These are phyloP conservation scores for Papiliotrema fonsecae DNA, from an alignment of 1,284 basidiomycete species.

Conservation along the genomic window DNA sequence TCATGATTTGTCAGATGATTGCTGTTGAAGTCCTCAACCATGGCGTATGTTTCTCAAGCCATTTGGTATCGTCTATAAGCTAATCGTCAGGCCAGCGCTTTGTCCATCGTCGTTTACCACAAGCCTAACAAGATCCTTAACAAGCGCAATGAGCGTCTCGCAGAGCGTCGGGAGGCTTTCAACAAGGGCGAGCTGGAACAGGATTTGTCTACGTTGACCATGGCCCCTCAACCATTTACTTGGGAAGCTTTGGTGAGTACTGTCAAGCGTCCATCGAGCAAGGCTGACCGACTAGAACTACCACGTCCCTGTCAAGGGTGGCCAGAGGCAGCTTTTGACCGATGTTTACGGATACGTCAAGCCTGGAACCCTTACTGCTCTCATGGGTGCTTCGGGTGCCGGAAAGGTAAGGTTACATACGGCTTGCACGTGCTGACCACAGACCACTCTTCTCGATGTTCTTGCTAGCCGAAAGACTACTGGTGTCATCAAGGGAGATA, in stretches of 20 bases:
- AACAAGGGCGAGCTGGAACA: constrained; percentile 45
- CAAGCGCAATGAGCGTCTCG: constrained; percentile 59
- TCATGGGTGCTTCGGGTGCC: constrained; percentile 59
- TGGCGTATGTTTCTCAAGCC: constrained; percentile 16
- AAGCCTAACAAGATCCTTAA: constrained; percentile 66
- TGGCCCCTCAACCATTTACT: constrained; percentile 49
- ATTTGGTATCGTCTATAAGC: background rate
- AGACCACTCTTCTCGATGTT: constrained; percentile 54
- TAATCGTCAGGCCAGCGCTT: constrained; percentile 23
- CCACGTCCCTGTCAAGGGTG: constrained; percentile 53
- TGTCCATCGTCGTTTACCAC: constrained; percentile 59
- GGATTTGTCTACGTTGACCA: constrained; percentile 42
- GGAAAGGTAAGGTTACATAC: constrained; percentile 38
- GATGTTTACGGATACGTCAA: constrained; percentile 56
- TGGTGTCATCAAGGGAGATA: constrained; percentile 53
- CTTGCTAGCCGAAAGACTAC: constrained; percentile 54
- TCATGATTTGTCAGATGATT: constrained; percentile 53
- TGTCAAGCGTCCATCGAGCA: background rate
- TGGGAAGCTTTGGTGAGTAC: constrained; percentile 44
- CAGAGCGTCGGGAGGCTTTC: constrained; percentile 54
- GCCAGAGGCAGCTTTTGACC: constrained; percentile 52
- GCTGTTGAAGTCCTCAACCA: constrained; percentile 40
- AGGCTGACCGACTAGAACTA: constrained; percentile 34
- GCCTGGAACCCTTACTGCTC: constrained; percentile 55
- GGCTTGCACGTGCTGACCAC: background rate